Evolutionary conservation across 2,329 filamentous ascomycete genomes (phyloP).

Genomic region (Colletotrichum sp.): DNA sequence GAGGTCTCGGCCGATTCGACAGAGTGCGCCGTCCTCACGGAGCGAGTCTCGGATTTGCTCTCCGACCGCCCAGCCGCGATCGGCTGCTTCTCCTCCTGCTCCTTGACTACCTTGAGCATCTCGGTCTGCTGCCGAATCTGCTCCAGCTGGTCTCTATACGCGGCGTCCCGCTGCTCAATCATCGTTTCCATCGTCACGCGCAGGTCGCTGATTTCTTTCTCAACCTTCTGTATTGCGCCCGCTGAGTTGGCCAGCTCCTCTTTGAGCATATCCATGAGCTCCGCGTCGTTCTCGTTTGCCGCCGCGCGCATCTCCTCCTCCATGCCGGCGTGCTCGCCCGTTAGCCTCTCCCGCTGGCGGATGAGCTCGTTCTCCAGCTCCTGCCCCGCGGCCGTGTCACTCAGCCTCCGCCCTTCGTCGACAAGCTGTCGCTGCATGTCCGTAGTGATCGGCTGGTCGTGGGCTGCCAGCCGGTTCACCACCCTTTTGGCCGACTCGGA

Average conservation of each 20-base stretch:
- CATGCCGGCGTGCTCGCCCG: background rate
- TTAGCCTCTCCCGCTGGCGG: background rate
- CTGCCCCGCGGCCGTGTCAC: background rate
- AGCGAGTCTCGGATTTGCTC: background rate
- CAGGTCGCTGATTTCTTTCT: background rate
- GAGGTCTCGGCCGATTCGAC: background rate
- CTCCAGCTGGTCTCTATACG: background rate
- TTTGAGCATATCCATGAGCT: background rate
- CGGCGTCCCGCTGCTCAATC: background rate
- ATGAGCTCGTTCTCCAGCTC: background rate
- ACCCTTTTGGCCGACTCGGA: background rate
- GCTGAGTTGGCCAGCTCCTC: background rate
- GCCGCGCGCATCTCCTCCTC: background rate
- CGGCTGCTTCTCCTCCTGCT: background rate
- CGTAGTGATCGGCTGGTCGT: conserved; percentile 47
- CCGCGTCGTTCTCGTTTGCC: background rate
- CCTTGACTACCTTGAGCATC: background rate
- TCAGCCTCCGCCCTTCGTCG: background rate
- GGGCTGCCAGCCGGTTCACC: background rate
- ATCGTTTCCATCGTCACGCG: background rate
- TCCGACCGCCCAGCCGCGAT: background rate
- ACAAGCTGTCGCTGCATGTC: background rate
- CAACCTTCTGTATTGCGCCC: background rate
- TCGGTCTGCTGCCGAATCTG: background rate
- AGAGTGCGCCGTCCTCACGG: background rate